Evolutionary conservation across 2,329 filamentous ascomycete genomes (phyloP).

Genomic region (Gaeumannomyces sp.): DNA sequence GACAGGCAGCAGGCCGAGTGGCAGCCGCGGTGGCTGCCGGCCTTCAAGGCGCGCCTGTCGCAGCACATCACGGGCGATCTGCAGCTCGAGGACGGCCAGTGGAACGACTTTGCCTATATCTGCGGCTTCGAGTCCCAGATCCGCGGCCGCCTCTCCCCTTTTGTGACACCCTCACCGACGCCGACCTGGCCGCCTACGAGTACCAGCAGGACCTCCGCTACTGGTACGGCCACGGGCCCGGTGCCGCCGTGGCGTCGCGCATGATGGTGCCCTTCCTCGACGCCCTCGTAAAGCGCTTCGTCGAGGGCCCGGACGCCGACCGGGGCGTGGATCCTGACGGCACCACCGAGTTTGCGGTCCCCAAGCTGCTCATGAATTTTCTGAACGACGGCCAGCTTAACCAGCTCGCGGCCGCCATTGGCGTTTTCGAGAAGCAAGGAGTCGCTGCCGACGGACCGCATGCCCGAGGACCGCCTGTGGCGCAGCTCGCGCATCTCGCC

Average conservation of each 20-base stretch:
- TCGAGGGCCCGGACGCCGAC: slow-evolving; percentile 39
- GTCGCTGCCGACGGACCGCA: slow-evolving; percentile 39
- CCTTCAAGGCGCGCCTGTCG: slow-evolving; percentile 48
- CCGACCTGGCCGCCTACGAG: slow-evolving; percentile 58
- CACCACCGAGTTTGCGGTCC: slow-evolving; percentile 37
- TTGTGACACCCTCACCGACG: slow-evolving; percentile 55
- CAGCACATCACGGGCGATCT: slow-evolving; percentile 46
- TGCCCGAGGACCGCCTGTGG: slow-evolving; percentile 44
- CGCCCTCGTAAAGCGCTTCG: slow-evolving; percentile 45
- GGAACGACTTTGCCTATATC: slow-evolving; percentile 51
- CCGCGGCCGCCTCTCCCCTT: slow-evolving; percentile 53
- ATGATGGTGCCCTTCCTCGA: slow-evolving; percentile 58
- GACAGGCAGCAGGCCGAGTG: slow-evolving; percentile 42
- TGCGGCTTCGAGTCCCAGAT: slow-evolving; percentile 68
- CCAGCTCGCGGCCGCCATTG: slow-evolving; percentile 52
- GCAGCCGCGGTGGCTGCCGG: slow-evolving; percentile 37
- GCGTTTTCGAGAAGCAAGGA: slow-evolving; percentile 54
- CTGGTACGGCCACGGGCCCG: slow-evolving; percentile 58
- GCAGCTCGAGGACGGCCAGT: slow-evolving; percentile 39
- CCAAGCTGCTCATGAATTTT: slow-evolving; percentile 55
- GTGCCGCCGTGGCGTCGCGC: slow-evolving; percentile 43
- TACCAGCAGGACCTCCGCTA: slow-evolving; percentile 64
- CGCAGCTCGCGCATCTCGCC: slow-evolving; percentile 49
- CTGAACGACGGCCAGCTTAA: slow-evolving; percentile 62
- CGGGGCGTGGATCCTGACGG: slow-evolving; percentile 41